phyloP scores from a whole-genome alignment of 2,329 filamentous ascomycete genomes.

The Xylaria sp. region DNA sequence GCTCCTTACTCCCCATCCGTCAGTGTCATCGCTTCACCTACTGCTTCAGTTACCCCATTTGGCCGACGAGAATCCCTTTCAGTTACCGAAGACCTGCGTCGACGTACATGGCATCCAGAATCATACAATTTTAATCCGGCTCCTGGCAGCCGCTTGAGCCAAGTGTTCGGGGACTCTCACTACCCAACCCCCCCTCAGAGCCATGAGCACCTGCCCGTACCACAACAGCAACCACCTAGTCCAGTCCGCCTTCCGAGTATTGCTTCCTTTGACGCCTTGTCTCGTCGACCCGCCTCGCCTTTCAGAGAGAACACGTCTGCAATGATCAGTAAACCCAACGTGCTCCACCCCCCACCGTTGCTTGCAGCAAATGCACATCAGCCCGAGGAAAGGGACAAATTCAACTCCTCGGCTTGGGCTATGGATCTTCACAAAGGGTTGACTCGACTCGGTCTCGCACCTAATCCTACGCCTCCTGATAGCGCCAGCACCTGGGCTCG shows the following conservation, averaged over 20 bases:
- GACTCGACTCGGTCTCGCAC: slow-evolving; percentile 68
- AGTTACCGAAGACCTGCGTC: slow-evolving; percentile 74
- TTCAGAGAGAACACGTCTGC: slow-evolving; percentile 72
- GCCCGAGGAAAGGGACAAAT: slow-evolving; percentile 57
- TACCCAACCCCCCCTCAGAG: slow-evolving; percentile 58
- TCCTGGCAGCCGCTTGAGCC: slow-evolving; percentile 74
- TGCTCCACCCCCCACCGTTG: slow-evolving; percentile 45
- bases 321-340: slow-evolving; percentile 72
- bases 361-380: slow-evolving; percentile 42
- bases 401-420: slow-evolving; percentile 66
- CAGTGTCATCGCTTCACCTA: slow-evolving; percentile 69
- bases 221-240: slow-evolving; percentile 58
- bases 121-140: slow-evolving; percentile 66
- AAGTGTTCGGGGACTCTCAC: slow-evolving; percentile 72
- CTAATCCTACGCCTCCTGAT: slow-evolving; percentile 55
- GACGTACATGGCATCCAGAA: slow-evolving; percentile 91
- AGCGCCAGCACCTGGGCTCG: slow-evolving; percentile 61
- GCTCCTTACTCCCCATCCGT: slow-evolving; percentile 63
- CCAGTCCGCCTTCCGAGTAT: slow-evolving; percentile 82
- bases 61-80: slow-evolving; percentile 70
- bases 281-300: slow-evolving; percentile 66
- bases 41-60: slow-evolving; percentile 67
- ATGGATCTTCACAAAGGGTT: slow-evolving; percentile 69
- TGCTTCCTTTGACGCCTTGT: slow-evolving; percentile 84
- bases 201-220: slow-evolving; percentile 54